These are phyloP conservation scores for Phaeomoniella chlamydospora DNA, from an alignment of 2,329 filamentous ascomycete genomes.

Conservation along the genomic window DNA sequence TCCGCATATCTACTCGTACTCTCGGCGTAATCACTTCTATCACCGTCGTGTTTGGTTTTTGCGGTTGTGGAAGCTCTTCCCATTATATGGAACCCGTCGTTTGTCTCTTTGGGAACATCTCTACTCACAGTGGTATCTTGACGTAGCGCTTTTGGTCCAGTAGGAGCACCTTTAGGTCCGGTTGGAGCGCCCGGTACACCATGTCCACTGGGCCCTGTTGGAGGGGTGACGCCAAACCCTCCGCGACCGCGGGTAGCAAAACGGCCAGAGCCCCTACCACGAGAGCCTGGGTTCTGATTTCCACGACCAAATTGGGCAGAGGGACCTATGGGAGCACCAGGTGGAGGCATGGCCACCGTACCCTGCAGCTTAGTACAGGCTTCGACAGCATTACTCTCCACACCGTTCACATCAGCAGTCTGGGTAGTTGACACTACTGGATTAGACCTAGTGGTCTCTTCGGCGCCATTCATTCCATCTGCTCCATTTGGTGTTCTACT, in stretches of 20 bases:
- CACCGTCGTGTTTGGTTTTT: slow-evolving; percentile 6
- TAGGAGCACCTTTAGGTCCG: slow-evolving; percentile 55
- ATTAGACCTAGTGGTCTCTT: slow-evolving; percentile 9
- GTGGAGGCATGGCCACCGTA: slow-evolving; percentile 12
- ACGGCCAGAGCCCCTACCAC: slow-evolving; percentile 24
- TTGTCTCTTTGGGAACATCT: slow-evolving; percentile 6
- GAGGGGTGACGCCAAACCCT: slow-evolving; percentile 12
- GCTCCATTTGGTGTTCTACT: slow-evolving; percentile 4
- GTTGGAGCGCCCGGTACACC: slow-evolving; percentile 62
- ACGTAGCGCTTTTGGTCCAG: background rate
- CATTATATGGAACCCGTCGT: slow-evolving; percentile 11
- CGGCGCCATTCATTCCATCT: slow-evolving; percentile 2
- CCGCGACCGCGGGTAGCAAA: slow-evolving; percentile 24
- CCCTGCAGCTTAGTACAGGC: slow-evolving; percentile 8
- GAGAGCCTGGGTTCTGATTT: slow-evolving; percentile 8
- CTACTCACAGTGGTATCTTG: slow-evolving; percentile 8
- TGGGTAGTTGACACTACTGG: slow-evolving; percentile 12
- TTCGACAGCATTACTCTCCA: slow-evolving; percentile 4
- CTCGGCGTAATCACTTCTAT: background rate
- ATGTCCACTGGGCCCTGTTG: slow-evolving; percentile 32
- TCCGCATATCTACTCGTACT: background rate
- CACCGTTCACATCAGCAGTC: slow-evolving; percentile 8
- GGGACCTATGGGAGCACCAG: slow-evolving; percentile 16
- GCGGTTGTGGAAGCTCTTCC: slow-evolving; percentile 11
- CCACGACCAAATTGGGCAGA: slow-evolving; percentile 12